A percentile compares a stretch with the other conserved stretches of the same genome.
Conservation (phyloP, 441 rosid genomes). For the Brassica balearica region DNA sequence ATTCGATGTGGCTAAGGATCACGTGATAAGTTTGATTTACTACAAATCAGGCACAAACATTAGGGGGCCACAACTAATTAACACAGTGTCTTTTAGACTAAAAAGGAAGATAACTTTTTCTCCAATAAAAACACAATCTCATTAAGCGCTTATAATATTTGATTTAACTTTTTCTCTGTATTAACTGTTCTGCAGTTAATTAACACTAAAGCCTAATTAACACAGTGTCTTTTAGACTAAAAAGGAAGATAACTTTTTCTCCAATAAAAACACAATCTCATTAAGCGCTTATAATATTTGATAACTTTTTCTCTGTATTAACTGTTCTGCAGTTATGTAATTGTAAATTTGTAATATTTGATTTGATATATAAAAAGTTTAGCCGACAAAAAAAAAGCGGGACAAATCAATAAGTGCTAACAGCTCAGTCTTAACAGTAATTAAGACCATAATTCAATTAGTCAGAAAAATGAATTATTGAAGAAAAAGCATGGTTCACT, state of each 20-base stretch:
- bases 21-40: slow-evolving; percentile 17
- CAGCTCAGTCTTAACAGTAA: slow-evolving; percentile 29
- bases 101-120: slow-evolving; percentile 6
- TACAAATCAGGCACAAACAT: slow-evolving; percentile 24
- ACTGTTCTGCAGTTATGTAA: no score
- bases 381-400: not conserved
- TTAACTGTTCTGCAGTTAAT: not conserved
- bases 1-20: slow-evolving; percentile 26
- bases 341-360: not conserved
- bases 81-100: no score
- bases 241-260: slow-evolving; percentile 8
- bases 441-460: not conserved
- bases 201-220: no score
- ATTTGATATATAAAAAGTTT: not conserved
- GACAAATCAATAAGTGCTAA: not conserved
- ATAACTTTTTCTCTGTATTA: not conserved
- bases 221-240: no score
- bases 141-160: not conserved
- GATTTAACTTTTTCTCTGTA: not conserved
- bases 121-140: not conserved
- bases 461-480: not conserved
- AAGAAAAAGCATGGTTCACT: slow-evolving; percentile 10
- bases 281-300: not conserved
- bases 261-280: not conserved
- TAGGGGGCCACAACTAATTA: slow-evolving; percentile 21